Conservation (phyloP, 306 rosid species). For the Malus sieversii region DNA sequence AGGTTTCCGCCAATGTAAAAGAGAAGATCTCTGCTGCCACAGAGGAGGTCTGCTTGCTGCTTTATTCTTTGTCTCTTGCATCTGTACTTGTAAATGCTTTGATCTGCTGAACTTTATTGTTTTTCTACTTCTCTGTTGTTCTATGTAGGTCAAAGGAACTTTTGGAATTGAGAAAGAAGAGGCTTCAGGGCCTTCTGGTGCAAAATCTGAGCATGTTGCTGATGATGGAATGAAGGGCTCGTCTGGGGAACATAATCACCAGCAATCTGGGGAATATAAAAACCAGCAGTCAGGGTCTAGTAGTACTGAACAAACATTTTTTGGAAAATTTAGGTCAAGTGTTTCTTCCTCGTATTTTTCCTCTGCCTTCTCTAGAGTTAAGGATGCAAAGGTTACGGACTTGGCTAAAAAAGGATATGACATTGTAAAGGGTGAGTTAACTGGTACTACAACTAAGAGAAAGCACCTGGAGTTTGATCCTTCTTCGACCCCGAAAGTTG, state of each 20-base stretch:
- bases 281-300: conserved; percentile 33
- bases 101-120: conserved; percentile 1
- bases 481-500: conserved; percentile 42
- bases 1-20: conserved; percentile 78
- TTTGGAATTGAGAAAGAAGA: conserved; percentile 62
- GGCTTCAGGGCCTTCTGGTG: conserved; percentile 42
- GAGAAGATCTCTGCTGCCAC: conserved; percentile 80
- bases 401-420: conserved; percentile 74
- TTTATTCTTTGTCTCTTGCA: background rate
- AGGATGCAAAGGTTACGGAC: conserved; percentile 56
- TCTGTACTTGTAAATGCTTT: conserved; percentile 4
- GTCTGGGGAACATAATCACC: background rate
- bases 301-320: conserved; percentile 51
- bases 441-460: conserved; percentile 50
- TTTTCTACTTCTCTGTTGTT: conserved; percentile 5
- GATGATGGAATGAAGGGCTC: conserved; percentile 37
- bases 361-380: conserved; percentile 52
- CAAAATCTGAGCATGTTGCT: conserved; percentile 42
- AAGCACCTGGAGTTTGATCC: conserved; percentile 41
- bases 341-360: conserved; percentile 57
- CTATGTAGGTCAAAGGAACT: conserved; percentile 66
- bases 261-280: conserved; percentile 31
- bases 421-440: conserved; percentile 74
- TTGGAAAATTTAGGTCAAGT: conserved; percentile 63
- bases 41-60: conserved; percentile 58